Percentiles rank a stretch among this genome's conserved stretches.
Conservation (phyloP, 163 green algal species). For the Volvox carteri region DNA sequence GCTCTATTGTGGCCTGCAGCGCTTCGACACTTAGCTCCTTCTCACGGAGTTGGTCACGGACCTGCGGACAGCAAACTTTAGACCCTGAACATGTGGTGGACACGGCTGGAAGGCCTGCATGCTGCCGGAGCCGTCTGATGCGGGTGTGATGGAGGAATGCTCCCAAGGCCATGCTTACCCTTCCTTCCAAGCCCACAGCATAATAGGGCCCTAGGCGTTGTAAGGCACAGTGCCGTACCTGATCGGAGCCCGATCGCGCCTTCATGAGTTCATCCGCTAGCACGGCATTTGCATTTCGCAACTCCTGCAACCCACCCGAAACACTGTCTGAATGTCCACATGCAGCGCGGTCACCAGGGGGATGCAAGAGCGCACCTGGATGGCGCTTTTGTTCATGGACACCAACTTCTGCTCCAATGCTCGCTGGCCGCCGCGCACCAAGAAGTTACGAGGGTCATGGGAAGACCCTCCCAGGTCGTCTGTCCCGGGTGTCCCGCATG, state of each 20-base stretch:
- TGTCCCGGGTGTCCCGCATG: not conserved
- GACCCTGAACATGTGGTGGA: no score
- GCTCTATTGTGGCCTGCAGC: slow-evolving; percentile 29
- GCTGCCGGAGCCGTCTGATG: no score
- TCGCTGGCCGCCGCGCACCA: slow-evolving; percentile 21
- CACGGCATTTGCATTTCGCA: slow-evolving; percentile 37
- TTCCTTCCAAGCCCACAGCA: not conserved
- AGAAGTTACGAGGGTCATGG: slow-evolving; percentile 49
- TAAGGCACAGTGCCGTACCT: slow-evolving; percentile 29
- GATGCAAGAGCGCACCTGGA: slow-evolving; percentile 31
- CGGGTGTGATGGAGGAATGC: no score
- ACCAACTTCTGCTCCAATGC: slow-evolving; percentile 50
- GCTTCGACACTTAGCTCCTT: slow-evolving; percentile 16
- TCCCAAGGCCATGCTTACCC: no score
- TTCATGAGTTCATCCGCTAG: slow-evolving; percentile 53
- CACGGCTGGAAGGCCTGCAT: no score
- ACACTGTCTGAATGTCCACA: not conserved
- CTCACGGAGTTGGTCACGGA: slow-evolving; percentile 10
- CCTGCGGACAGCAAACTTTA: not conserved
- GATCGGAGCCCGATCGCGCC: slow-evolving; percentile 20
- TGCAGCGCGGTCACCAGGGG: no score
- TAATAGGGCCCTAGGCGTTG: not conserved
- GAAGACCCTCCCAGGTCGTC: slow-evolving; percentile 16
- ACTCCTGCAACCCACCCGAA: slow-evolving; percentile 19
- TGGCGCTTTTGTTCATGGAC: slow-evolving; percentile 40